Percentiles rank a stretch among this genome's conserved stretches.
These are phyloP conservation scores for Fusarium sp. DNA, from an alignment of 2,329 filamentous ascomycete species.

Conservation along the genomic window DNA sequence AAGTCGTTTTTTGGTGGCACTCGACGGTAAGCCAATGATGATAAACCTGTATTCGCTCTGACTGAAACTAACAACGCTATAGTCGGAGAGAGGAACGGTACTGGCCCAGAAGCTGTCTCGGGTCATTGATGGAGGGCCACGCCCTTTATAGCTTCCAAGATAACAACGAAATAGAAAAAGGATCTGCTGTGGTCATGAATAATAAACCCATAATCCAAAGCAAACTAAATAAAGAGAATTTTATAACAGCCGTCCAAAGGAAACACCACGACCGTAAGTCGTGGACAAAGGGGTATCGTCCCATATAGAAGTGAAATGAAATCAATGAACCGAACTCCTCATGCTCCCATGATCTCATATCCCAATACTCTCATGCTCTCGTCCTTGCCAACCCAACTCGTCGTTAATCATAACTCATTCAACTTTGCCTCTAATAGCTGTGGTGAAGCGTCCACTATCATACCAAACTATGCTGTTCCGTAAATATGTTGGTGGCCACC, in stretches of 20 bases:
- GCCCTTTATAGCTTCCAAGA: conserved; percentile 13
- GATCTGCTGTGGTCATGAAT: conserved; percentile 3
- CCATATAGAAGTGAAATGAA: conserved; percentile 52
- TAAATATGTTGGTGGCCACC: conserved; percentile 36
- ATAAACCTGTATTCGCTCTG: conserved; percentile 19
- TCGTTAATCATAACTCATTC: conserved; percentile 49
- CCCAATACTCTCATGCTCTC: conserved; percentile 9
- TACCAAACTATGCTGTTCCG: conserved; percentile 35
- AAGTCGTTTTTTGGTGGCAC: conserved; percentile 82
- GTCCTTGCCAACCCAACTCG: conserved; percentile 30
- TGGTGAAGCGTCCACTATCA: conserved; percentile 22
- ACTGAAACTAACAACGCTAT: conserved; percentile 45
- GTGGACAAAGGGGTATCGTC: conserved; percentile 55
- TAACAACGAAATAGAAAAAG: conserved; percentile 11
- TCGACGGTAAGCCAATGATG: conserved; percentile 72
- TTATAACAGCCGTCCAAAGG: conserved; percentile 6
- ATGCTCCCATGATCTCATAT: conserved; percentile 8
- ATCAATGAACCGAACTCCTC: conserved; percentile 41
- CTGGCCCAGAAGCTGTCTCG: conserved; percentile 60
- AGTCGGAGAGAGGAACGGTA: conserved; percentile 70
- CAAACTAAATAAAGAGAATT: neutral
- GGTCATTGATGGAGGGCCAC: conserved; percentile 49
- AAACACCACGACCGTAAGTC: conserved; percentile 37
- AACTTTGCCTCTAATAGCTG: conserved; percentile 28
- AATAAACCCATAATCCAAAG: conserved; percentile 1